Evolutionary conservation across 345 rosid genomes (phyloP), one percentile per base, ranked within the genome.

Genomic region (Eucalyptus pauciflora): DNA sequence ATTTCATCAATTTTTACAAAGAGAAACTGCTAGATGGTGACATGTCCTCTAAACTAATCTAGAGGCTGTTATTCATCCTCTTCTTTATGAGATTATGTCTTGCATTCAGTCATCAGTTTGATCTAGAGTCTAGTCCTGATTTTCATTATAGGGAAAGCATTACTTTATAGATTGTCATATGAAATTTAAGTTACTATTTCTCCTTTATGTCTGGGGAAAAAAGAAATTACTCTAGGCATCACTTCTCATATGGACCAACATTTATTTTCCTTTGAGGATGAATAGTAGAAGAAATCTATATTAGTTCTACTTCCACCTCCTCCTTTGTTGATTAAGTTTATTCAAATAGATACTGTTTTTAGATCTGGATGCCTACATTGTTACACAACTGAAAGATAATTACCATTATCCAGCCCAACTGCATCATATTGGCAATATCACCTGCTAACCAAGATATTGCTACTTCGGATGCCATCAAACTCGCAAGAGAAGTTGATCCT

Each of bases 371-470:
- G 12, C 46, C 48, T 76, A 37, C 83, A 37, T 76, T 76, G 46
- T 76, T 76, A 76, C 8, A 10, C 46, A 76, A 76, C 83, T 76
- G 27, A 76, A 71, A 71, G 50, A 46, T 24, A 88, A 79, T 85
- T 89, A 79, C 87, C 85, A 88, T 92, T 94, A 89, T 93, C 96
- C 91, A 97, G 99, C 99, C 99, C 90, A 98, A 95, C 94, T 91
- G 97, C 95, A 96, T 98, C 92, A 97, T 98, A 92, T 95, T 98
- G 96, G 99, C 99, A 56, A 96, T 98, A 86, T 95, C 99, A 91
- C 99, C 99, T 80, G 99, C 99, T 20, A 98, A 98, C 95, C 99
- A 98, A 95, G 99, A 98, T 91, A 98, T 98, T 94, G 99, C 99
- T 86, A 98, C 99, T 80, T 97, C 99, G 76, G 99, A 98, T 90